phyloP scores from a whole-genome alignment of 495 filamentous ascomycete genomes.

The Penicillium desertorum region DNA sequence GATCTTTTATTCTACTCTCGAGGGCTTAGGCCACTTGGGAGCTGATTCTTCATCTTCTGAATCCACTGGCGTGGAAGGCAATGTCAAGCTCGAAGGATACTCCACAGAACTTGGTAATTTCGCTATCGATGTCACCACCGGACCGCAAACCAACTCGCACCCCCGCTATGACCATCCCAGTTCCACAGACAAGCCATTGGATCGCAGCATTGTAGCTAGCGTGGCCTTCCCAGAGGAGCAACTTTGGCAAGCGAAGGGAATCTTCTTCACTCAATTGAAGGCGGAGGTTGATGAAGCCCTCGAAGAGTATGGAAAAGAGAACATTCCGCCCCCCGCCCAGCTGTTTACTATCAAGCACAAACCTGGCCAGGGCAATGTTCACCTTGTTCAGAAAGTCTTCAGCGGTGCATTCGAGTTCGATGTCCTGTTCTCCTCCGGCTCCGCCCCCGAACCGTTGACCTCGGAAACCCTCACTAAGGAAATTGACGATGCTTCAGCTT shows the following conservation, averaged over 20 bases:
- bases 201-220: constrained; percentile 72
- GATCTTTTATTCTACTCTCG: constrained; percentile 76
- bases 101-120: constrained; percentile 80
- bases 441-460: constrained; percentile 58
- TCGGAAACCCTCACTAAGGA: constrained; percentile 67
- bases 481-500: constrained; percentile 61
- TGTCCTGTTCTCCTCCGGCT: constrained; percentile 82
- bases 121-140: constrained; percentile 73
- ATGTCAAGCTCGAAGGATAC: constrained; percentile 73
- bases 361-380: constrained; percentile 74
- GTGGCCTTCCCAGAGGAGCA: constrained; percentile 62
- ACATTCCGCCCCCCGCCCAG: constrained; percentile 78
- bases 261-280: constrained; percentile 78
- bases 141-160: constrained; percentile 59
- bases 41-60: constrained; percentile 52
- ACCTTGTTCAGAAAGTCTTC: constrained; percentile 91
- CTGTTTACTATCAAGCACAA: constrained; percentile 74
- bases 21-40: constrained; percentile 69
- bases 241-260: constrained; percentile 82
- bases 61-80: constrained; percentile 62
- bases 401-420: constrained; percentile 77
- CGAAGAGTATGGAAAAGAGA: constrained; percentile 65
- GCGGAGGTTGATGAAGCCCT: constrained; percentile 67
- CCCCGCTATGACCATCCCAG: constrained; percentile 61
- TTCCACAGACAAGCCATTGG: constrained; percentile 71